Conservation (phyloP, 768 basidiomycete genomes). For the Macrolepiota fuliginosa region DNA sequence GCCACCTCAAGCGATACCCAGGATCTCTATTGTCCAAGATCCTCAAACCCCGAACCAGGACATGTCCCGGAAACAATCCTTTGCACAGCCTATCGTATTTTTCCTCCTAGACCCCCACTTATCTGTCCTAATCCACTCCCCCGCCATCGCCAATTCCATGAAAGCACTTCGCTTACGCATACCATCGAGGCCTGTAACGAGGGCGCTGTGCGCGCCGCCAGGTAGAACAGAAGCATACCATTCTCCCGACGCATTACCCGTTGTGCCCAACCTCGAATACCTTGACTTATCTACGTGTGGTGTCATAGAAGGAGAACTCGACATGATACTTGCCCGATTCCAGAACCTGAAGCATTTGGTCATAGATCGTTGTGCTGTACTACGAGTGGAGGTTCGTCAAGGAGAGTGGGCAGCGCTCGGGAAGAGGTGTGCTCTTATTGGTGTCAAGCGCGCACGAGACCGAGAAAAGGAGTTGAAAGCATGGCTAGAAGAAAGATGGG, state of each 20-base stretch:
- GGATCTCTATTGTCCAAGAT: slow-evolving; percentile 68
- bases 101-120: slow-evolving; percentile 60
- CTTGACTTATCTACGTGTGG: slow-evolving; percentile 78
- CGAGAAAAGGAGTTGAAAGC: slow-evolving; percentile 60
- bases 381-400: slow-evolving; percentile 50
- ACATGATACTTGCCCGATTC: slow-evolving; percentile 51
- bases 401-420: slow-evolving; percentile 64
- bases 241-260: slow-evolving; percentile 12
- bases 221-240: slow-evolving; percentile 3
- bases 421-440: slow-evolving; percentile 56
- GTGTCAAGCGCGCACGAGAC: slow-evolving; percentile 59
- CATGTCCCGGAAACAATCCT: slow-evolving; percentile 29
- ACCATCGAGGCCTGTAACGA: slow-evolving; percentile 59
- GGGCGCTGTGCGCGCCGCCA: slow-evolving; percentile 31
- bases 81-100: slow-evolving; percentile 90
- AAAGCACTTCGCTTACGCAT: slow-evolving; percentile 66
- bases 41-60: slow-evolving; percentile 40
- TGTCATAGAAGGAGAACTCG: slow-evolving; percentile 52
- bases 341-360: slow-evolving; percentile 59
- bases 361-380: slow-evolving; percentile 62
- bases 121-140: slow-evolving; percentile 40
- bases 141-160: slow-evolving; percentile 47
- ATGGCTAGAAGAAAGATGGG: slow-evolving; percentile 40
- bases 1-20: slow-evolving; percentile 43
- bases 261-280: slow-evolving; percentile 48